Conservation (phyloP, 345 rosid species). For the Cardiospermum halicacabum region DNA sequence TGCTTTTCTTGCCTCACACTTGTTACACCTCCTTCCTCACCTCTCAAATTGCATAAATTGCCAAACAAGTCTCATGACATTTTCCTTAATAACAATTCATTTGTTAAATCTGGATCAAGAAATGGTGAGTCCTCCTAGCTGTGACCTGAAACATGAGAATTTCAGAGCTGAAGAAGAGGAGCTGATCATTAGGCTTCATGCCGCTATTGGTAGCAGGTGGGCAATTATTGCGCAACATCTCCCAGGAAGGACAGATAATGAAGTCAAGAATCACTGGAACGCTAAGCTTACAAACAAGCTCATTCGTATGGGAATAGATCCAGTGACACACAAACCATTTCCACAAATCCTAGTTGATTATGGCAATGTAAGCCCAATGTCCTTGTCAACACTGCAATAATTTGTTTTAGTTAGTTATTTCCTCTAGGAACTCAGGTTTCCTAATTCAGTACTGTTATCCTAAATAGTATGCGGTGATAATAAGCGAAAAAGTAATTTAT, state of each 20-base stretch:
- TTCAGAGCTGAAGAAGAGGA: conserved; percentile 89
- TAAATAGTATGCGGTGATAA: too few species aligned
- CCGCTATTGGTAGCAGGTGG: conserved; percentile 97
- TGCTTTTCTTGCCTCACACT: conserved; percentile 43
- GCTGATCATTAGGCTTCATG: conserved; percentile 74
- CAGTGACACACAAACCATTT: conserved; percentile 84
- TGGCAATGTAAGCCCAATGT: conserved; percentile 73
- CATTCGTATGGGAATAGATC: conserved; percentile 90
- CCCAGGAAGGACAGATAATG: conserved; percentile 91
- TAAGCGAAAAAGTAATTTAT: too few species aligned
- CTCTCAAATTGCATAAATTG: conserved; percentile 19
- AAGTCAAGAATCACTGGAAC: conserved; percentile 94
- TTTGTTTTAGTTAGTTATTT: too few species aligned
- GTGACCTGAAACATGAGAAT: conserved; percentile 54
- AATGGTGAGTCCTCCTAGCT: conserved; percentile 46
- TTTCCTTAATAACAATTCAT: not conserved
- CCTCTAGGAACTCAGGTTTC: too few species aligned
- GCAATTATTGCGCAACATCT: conserved; percentile 89
- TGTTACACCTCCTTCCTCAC: conserved; percentile 18
- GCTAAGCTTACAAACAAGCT: conserved; percentile 84
- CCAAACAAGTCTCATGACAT: conserved; percentile 2
- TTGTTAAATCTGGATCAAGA: not conserved
- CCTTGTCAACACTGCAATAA: too few species aligned
- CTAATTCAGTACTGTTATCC: too few species aligned
- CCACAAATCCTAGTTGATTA: conserved; percentile 85